Evolutionary conservation across 1,284 basidiomycete species (phyloP).

Genomic region (Malassezia japonica): DNA sequence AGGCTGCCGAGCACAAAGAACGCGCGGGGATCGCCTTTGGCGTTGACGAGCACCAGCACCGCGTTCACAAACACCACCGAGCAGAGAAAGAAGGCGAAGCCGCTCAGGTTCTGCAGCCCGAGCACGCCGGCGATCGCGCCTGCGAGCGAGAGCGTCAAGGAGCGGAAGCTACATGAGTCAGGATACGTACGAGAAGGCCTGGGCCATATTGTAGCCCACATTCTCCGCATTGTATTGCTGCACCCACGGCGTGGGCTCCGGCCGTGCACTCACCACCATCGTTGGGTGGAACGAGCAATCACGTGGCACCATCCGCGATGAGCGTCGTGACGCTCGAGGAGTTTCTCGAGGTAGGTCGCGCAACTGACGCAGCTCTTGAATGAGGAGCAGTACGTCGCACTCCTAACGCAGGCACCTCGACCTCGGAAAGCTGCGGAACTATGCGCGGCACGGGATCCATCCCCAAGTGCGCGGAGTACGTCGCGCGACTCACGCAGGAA

Average conservation of each 20-base stretch:
- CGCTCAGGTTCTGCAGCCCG: constrained; percentile 39
- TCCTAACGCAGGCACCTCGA: constrained; percentile 29
- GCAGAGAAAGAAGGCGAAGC: constrained; percentile 37
- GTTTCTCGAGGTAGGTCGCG: constrained; percentile 25
- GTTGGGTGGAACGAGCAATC: neutral
- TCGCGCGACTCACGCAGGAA: constrained; percentile 18
- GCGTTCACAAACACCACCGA: constrained; percentile 31
- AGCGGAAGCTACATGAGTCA: constrained; percentile 29
- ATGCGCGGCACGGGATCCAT: constrained; percentile 41
- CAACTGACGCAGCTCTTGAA: constrained; percentile 25
- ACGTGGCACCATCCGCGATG: constrained; percentile 16
- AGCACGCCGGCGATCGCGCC: constrained; percentile 36
- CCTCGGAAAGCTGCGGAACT: constrained; percentile 36
- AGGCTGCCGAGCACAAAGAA: constrained; percentile 27
- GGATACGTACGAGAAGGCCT: constrained; percentile 9
- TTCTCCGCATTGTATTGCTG: constrained; percentile 9
- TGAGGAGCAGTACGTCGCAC: constrained; percentile 28
- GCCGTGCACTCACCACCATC: constrained; percentile 1
- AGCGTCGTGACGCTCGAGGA: constrained; percentile 36
- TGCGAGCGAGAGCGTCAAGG: constrained; percentile 33
- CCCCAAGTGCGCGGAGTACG: constrained; percentile 34
- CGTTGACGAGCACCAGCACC: constrained; percentile 27
- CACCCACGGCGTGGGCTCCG: constrained; percentile 5
- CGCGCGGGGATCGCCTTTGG: constrained; percentile 13
- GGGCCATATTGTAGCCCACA: constrained; percentile 2